Conservation (phyloP, 805 yeast species). For the Ogataea polymorpha region DNA sequence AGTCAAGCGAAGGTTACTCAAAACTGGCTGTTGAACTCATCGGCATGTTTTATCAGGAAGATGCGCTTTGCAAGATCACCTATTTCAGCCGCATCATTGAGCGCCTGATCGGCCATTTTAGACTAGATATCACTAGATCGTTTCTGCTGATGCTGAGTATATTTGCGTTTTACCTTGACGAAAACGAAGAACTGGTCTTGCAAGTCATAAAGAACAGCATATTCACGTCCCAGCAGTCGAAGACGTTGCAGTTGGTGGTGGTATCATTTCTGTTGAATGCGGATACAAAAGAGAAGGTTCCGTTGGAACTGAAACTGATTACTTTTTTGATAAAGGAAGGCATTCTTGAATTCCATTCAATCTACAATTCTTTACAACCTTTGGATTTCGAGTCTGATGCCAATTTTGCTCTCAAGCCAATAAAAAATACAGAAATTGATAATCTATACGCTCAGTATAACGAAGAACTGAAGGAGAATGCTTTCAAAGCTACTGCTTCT, state of each 20-base stretch:
- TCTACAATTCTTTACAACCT: slow-evolving; percentile 59
- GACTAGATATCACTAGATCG: slow-evolving; percentile 68
- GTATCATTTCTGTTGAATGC: slow-evolving; percentile 34
- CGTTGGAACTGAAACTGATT: slow-evolving; percentile 32
- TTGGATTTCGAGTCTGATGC: slow-evolving; percentile 25
- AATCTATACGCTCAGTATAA: slow-evolving; percentile 44
- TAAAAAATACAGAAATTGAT: slow-evolving; percentile 34
- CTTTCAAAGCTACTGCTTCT: slow-evolving; percentile 61
- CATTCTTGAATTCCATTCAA: slow-evolving; percentile 57
- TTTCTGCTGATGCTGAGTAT: slow-evolving; percentile 61
- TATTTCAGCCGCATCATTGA: slow-evolving; percentile 48
- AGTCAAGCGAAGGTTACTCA: slow-evolving; percentile 77
- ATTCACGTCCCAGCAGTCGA: slow-evolving; percentile 37
- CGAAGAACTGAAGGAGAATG: slow-evolving; percentile 49
- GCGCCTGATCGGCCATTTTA: slow-evolving; percentile 67
- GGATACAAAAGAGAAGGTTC: slow-evolving; percentile 34
- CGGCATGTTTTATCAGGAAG: slow-evolving; percentile 39
- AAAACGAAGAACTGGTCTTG: slow-evolving; percentile 46
- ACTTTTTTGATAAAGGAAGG: slow-evolving; percentile 63
- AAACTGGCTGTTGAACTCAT: slow-evolving; percentile 52
- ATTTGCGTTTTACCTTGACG: slow-evolving; percentile 41
- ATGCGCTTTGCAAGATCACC: slow-evolving; percentile 40
- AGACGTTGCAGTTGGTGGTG: slow-evolving; percentile 21
- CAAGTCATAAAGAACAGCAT: slow-evolving; percentile 48
- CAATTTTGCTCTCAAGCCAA: slow-evolving; percentile 13